Conservation (phyloP, 116 monocot genomes). For the Trichopus zeylanicus region DNA sequence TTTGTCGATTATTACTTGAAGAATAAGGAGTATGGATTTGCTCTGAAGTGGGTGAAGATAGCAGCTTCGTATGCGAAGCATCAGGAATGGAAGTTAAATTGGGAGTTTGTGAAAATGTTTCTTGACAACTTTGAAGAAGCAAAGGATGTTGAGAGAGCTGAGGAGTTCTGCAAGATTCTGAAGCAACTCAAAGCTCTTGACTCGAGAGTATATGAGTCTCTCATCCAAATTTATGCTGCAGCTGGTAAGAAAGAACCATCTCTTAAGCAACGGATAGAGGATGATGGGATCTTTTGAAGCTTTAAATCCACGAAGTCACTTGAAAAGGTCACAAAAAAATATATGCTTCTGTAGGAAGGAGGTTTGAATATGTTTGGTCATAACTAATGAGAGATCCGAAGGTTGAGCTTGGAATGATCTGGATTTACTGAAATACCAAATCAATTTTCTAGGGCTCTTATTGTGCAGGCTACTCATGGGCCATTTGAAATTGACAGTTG, state of each 20-base stretch:
- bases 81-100: constrained; percentile 13
- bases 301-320: constrained; percentile 17
- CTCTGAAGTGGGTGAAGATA: constrained; percentile 20
- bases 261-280: constrained; percentile 15
- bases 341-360: too few species aligned
- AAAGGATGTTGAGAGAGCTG: constrained; percentile 27
- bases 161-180: constrained; percentile 19
- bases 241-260: constrained; percentile 13
- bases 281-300: constrained; percentile 17
- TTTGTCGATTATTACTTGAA: constrained; percentile 27
- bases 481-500: too few species aligned
- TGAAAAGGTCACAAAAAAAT: constrained; percentile 1
- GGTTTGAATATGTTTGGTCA: too few species aligned
- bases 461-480: too few species aligned
- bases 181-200: constrained; percentile 22
- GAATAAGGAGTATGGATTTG: constrained; percentile 8
- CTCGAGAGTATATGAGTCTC: constrained; percentile 20
- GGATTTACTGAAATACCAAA: too few species aligned
- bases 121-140: constrained; percentile 16
- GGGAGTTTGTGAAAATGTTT: constrained; percentile 17
- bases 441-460: too few species aligned
- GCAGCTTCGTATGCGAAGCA: constrained; percentile 4
- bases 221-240: constrained; percentile 14
- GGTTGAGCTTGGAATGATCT: too few species aligned
- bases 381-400: too few species aligned